These are phyloP conservation scores for Helenozyma baotianmanensis DNA, from an alignment of 805 yeast genomes.

Conservation along the genomic window DNA sequence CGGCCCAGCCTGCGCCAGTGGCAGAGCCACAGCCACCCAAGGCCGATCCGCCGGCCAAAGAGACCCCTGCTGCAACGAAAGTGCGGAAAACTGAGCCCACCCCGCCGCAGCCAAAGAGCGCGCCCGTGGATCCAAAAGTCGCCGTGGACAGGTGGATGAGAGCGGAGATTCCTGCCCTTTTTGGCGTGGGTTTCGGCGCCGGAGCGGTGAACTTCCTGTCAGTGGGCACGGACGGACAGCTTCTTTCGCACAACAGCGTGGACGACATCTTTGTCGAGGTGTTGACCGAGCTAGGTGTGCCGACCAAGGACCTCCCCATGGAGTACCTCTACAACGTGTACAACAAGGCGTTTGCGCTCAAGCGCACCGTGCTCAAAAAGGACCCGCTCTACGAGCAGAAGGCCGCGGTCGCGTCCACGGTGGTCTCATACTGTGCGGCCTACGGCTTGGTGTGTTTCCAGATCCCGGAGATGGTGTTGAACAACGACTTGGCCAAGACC, in stretches of 20 bases:
- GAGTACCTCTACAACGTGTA: slow-evolving; percentile 46
- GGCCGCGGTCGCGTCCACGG: slow-evolving; percentile 40
- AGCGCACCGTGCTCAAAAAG: slow-evolving; percentile 40
- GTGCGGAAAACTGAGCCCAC: slow-evolving; percentile 4
- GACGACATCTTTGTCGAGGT: slow-evolving; percentile 55
- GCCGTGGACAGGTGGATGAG: slow-evolving; percentile 39
- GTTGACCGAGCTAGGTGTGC: slow-evolving; percentile 51
- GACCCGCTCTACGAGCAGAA: slow-evolving; percentile 36
- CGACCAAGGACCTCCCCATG: slow-evolving; percentile 34
- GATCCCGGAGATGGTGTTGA: slow-evolving; percentile 57
- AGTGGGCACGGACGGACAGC: slow-evolving; percentile 17
- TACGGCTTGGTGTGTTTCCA: slow-evolving; percentile 69
- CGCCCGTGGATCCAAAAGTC: slow-evolving; percentile 11
- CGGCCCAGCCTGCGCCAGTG: no score
- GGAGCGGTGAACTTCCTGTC: slow-evolving; percentile 15
- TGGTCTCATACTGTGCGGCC: slow-evolving; percentile 47
- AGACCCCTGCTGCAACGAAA: no score
- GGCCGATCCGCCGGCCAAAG: no score
- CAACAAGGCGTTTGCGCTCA: slow-evolving; percentile 35
- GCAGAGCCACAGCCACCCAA: no score
- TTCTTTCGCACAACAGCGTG: slow-evolving; percentile 27
- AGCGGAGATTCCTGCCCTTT: slow-evolving; percentile 30
- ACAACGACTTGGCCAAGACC: slow-evolving; percentile 30
- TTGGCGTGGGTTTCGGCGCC: slow-evolving; percentile 27
- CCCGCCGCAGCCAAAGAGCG: slow-evolving; percentile 3